Percentiles rank a stretch among this genome's conserved stretches.
Conservation (phyloP, 1,284 basidiomycete genomes). For the Xerocomus minutiporus region DNA sequence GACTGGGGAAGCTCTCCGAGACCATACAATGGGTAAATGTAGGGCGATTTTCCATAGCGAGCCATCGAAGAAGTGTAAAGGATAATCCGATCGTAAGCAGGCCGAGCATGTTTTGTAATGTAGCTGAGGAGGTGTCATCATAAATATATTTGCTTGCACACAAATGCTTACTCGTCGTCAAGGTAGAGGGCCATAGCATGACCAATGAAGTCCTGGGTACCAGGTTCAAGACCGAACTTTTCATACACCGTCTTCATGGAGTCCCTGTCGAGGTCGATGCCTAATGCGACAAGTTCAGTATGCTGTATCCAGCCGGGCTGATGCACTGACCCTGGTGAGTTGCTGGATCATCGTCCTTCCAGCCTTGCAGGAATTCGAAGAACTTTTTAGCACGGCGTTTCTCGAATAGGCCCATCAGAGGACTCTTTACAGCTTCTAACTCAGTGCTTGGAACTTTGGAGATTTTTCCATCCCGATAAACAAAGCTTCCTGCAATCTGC, state of each 20-base stretch:
- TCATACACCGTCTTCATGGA: constrained; percentile 93
- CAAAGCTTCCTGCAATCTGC: constrained; percentile 98
- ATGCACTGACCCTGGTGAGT: constrained; percentile 83
- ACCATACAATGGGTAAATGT: constrained; percentile 99
- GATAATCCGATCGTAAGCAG: constrained; percentile 92
- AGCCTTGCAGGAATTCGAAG: constrained; percentile 95
- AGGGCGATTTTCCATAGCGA: constrained; percentile 98
- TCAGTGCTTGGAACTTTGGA: constrained; percentile 98
- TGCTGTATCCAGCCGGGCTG: not conserved
- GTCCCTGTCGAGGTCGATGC: constrained; percentile 80
- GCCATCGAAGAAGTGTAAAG: constrained; percentile 99
- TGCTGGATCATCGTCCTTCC: constrained; percentile 90
- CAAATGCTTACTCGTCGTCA: constrained; percentile 83
- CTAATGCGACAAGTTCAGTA: constrained; percentile 38
- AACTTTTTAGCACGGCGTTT: constrained; percentile 98
- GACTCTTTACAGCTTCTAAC: constrained; percentile 92
- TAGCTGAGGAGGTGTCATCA: constrained; percentile 54
- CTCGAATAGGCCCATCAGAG: constrained; percentile 98
- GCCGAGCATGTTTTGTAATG: constrained; percentile 86
- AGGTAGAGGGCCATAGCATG: constrained; percentile 99
- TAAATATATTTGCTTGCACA: not conserved
- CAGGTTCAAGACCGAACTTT: constrained; percentile 95
- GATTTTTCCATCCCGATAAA: constrained; percentile 95
- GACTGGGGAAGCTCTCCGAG: constrained; percentile 98
- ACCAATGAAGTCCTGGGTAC: constrained; percentile 98